Evolutionary conservation across 768 basidiomycete species (phyloP).

Genomic region (Collybiopsis luxurians): DNA sequence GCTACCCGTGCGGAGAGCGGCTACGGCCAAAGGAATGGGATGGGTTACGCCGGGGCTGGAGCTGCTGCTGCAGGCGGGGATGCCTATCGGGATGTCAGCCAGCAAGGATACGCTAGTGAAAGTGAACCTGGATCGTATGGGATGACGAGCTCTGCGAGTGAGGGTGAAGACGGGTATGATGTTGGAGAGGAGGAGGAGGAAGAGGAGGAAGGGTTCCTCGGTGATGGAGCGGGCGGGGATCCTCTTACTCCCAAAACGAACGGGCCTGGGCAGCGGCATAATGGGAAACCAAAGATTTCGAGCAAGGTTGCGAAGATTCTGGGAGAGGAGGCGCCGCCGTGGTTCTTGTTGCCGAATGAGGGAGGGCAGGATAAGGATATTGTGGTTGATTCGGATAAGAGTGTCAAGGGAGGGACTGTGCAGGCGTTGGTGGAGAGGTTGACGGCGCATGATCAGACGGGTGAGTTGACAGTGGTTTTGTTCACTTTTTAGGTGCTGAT

Average conservation of each 20-base stretch:
- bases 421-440: conserved; percentile 84
- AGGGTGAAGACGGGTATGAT: background rate
- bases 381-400: conserved; percentile 79
- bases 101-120: too few relatives aligned
- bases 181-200: background rate
- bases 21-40: too few relatives aligned
- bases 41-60: too few relatives aligned
- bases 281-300: conserved; percentile 17
- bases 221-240: background rate
- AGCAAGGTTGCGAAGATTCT: conserved; percentile 25
- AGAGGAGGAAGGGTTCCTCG: background rate
- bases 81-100: too few relatives aligned
- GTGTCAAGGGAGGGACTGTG: conserved; percentile 84
- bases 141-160: background rate
- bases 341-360: conserved; percentile 82
- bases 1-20: too few relatives aligned
- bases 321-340: conserved; percentile 44
- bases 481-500: background rate
- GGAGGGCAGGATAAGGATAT: conserved; percentile 52
- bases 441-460: conserved; percentile 86
- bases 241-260: background rate
- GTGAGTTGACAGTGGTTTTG: conserved; percentile 39
- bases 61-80: too few relatives aligned
- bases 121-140: too few relatives aligned
- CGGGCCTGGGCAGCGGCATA: background rate